Base-by-base conservation (phyloP, 2,329 filamentous ascomycete genomes). In the Nakataea oryzae region DNA sequence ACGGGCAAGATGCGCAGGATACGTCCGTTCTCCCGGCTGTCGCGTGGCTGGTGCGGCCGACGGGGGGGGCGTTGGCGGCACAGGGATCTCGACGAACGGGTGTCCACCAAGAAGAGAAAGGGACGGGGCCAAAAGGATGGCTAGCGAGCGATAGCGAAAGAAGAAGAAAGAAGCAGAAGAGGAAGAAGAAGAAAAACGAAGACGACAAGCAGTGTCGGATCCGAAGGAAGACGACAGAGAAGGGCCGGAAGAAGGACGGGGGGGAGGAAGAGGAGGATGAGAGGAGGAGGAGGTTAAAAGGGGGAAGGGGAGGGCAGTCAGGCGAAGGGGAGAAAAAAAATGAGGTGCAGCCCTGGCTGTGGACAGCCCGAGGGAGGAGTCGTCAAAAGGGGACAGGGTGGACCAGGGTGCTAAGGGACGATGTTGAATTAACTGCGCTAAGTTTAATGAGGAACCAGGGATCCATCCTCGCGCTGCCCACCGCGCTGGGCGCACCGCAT, bases 351-450 rank as follows among this genome's bases (percentile, higher is more conserved):
- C 56, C 56, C 28, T n/a, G 41, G 41, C 41, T 47, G 32, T 57
- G 30, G 32, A 57, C 29, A 61, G 64, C 63, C 64, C 61, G 65
- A 70, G 70, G 70, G 62, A 65, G 61, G 65, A 66, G 66, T 41
- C 58, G 63, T 63, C 54, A 61, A 64, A 66, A 64, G 63, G 65
- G 56, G 34, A 57, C 28, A n/a, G 41, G 54, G 50, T 71, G 30
- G 57, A 54, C 30, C 60, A 27, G 58, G 29, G 30, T 54, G n/a
- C 32, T 26, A 58, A 34, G 54, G 68, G 72, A 67, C 65, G 65
- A 69, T 68, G 69, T 71, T 66, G 69, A 70, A 72, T 68, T 71
- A 72, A 72, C 66, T 69, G 71, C 74, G 74, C 74, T 76, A 76
- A 73, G 71, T 75, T 75, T 73, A 73, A 74, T 75, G 73, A 76